These are phyloP conservation scores for Penicillium manginii DNA, from an alignment of 495 filamentous ascomycete genomes.

Conservation along the genomic window DNA sequence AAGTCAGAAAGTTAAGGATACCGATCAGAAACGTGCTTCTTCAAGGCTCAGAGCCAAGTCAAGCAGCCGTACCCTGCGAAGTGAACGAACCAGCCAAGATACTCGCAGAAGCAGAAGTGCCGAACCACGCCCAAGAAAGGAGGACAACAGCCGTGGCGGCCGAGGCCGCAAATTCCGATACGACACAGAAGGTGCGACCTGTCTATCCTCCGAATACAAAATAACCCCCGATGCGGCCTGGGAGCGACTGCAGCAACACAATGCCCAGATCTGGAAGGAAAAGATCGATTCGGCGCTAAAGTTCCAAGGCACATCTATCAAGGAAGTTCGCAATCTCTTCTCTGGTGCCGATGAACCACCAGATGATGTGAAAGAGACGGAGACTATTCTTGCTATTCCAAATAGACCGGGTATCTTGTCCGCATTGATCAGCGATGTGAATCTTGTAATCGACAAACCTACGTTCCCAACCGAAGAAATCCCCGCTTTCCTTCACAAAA, in stretches of 20 bases:
- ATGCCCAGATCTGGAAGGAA: constrained; percentile 89
- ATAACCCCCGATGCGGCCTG: constrained; percentile 75
- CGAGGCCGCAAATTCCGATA: constrained; percentile 66
- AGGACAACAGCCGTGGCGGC: constrained; percentile 29
- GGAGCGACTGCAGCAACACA: constrained; percentile 74
- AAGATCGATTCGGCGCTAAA: constrained; percentile 78
- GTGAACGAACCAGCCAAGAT: constrained; percentile 48
- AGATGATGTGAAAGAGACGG: constrained; percentile 77
- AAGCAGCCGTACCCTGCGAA: constrained; percentile 49
- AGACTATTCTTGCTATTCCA: constrained; percentile 84
- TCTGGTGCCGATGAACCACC: constrained; percentile 83
- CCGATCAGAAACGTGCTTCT: constrained; percentile 55
- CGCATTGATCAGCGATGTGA: constrained; percentile 79
- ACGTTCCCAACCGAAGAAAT: constrained; percentile 82
- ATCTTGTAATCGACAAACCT: constrained; percentile 87
- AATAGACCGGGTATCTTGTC: constrained; percentile 85
- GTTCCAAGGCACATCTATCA: constrained; percentile 71
- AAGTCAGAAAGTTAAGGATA: constrained; percentile 76
- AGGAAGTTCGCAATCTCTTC: constrained; percentile 78
- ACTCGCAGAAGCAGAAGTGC: constrained; percentile 58
- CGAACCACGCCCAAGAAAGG: constrained; percentile 44
- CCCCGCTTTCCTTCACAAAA: constrained; percentile 78
- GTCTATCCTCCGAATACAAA: constrained; percentile 68
- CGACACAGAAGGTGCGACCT: constrained; percentile 72
- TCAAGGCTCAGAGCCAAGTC: constrained; percentile 58